phyloP scores from a whole-genome alignment of 345 rosid genomes.

The Garcia nutans region DNA sequence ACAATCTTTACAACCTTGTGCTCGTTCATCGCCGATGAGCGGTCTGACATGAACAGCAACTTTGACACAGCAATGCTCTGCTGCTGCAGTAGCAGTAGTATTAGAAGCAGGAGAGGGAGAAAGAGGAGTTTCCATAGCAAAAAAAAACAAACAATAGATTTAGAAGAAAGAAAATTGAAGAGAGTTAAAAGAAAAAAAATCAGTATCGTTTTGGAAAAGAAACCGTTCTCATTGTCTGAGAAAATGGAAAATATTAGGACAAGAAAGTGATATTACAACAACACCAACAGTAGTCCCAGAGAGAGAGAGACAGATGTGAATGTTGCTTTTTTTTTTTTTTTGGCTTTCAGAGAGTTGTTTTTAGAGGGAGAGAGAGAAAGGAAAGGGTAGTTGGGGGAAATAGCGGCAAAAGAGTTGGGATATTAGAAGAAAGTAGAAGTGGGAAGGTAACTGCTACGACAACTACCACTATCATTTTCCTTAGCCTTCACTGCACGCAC shows the following conservation, averaged over 20 bases:
- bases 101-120: constrained; percentile 29
- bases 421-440: constrained; percentile 8
- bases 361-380: constrained; percentile 16
- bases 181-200: constrained; percentile 14
- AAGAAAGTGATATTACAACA: constrained; percentile 44
- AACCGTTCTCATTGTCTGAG: constrained; percentile 35
- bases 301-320: constrained; percentile 19
- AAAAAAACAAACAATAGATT: neutral
- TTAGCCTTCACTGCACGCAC: constrained; percentile 54
- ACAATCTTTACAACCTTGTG: constrained; percentile 95
- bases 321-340: neutral
- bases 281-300: constrained; percentile 14
- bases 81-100: constrained; percentile 12
- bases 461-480: constrained; percentile 68
- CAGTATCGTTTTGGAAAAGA: constrained; percentile 11
- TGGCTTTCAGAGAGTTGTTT: neutral
- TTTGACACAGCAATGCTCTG: constrained; percentile 90
- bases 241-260: constrained; percentile 29
- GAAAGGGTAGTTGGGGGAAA: constrained; percentile 46
- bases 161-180: constrained; percentile 3
- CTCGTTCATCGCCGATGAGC: constrained; percentile 82
- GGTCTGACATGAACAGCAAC: constrained; percentile 98
- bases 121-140: constrained; percentile 26
- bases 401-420: constrained; percentile 17
- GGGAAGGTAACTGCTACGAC: constrained; percentile 45